These are phyloP conservation scores for Serendipita sp. DNA, from an alignment of 768 basidiomycete genomes.

Conservation along the genomic window DNA sequence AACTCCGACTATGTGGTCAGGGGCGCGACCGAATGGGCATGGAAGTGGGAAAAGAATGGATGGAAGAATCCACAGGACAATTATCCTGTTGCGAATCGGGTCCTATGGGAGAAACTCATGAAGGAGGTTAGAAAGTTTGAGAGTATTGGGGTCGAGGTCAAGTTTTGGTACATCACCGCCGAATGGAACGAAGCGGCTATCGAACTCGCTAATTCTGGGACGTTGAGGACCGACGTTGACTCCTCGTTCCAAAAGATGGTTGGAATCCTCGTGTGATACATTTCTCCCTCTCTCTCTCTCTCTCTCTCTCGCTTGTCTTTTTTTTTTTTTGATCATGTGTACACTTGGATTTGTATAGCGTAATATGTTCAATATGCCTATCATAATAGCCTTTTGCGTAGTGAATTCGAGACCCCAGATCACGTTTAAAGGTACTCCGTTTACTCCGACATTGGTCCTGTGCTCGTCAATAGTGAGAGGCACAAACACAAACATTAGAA, in stretches of 20 bases:
- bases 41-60: slow-evolving; percentile 5
- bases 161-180: not conserved
- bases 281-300: not conserved
- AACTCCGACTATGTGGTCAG: slow-evolving; percentile 2
- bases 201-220: not conserved
- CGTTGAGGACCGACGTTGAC: not conserved
- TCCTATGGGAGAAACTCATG: slow-evolving; percentile 1
- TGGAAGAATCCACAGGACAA: not conserved
- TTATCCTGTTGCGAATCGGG: slow-evolving; percentile 1
- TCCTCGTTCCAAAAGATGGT: not conserved
- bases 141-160: not conserved
- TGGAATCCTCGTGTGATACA: not conserved
- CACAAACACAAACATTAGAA: no score
- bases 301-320: not conserved
- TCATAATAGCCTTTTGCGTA: no score
- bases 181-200: not conserved
- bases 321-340: not conserved
- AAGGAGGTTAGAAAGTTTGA: not conserved
- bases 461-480: no score
- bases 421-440: no score
- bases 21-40: not conserved
- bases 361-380: no score
- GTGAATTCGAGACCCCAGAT: no score
- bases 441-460: no score
- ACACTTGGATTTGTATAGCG: no score